These are phyloP conservation scores for Aureobasidium zeae DNA, from an alignment of 2,329 filamentous ascomycete species.

Conservation along the genomic window DNA sequence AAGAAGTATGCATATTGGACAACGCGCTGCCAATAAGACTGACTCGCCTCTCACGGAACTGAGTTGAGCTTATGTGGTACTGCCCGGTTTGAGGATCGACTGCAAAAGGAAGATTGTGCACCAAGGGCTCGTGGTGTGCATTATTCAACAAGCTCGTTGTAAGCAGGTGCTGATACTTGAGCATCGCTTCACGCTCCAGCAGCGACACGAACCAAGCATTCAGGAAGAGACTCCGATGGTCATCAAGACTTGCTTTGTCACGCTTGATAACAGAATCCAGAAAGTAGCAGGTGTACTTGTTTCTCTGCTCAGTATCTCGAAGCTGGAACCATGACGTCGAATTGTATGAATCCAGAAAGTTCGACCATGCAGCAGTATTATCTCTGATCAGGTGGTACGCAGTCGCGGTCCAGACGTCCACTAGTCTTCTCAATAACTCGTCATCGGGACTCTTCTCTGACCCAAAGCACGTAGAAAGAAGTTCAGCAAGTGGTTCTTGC, in stretches of 20 bases:
- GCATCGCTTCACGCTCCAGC: constrained; percentile 49
- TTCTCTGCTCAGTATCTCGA: constrained; percentile 37
- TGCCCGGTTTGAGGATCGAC: constrained; percentile 28
- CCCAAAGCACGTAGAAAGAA: constrained; percentile 54
- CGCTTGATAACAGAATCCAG: constrained; percentile 33
- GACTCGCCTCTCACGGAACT: constrained; percentile 47
- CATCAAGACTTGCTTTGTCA: constrained; percentile 33
- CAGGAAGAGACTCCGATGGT: constrained; percentile 43
- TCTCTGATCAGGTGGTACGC: constrained; percentile 40
- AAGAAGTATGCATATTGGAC: constrained; percentile 49
- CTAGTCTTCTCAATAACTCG: constrained; percentile 39
- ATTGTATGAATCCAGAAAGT: constrained; percentile 47
- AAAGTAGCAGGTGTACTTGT: constrained; percentile 39
- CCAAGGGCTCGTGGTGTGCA: constrained; percentile 38
- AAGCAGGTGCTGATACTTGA: constrained; percentile 53
- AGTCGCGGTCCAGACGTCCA: constrained; percentile 48
- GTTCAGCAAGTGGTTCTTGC: constrained; percentile 41
- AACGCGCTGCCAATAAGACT: constrained; percentile 47
- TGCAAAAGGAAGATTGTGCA: constrained; percentile 51
- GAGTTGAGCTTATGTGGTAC: constrained; percentile 42
- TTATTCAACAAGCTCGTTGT: constrained; percentile 45
- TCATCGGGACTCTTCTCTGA: constrained; percentile 49
- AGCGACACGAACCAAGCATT: constrained; percentile 46
- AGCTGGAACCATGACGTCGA: constrained; percentile 42
- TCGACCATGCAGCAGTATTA: constrained; percentile 42